phyloP scores from a whole-genome alignment of 768 basidiomycete genomes.

The Amanita exitialis region DNA sequence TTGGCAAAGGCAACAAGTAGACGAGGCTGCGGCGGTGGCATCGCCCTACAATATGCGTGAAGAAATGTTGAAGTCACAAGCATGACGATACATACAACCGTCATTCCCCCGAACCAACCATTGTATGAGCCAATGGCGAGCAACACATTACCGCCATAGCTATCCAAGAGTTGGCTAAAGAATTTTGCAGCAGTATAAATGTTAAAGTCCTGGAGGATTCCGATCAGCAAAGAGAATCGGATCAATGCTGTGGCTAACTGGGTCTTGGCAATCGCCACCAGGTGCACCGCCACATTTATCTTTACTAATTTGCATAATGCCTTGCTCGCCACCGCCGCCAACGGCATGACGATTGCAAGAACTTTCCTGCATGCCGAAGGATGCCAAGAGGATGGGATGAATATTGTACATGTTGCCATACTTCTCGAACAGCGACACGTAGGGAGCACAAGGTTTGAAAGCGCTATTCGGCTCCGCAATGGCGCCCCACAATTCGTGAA shows the following conservation, averaged over 20 bases:
- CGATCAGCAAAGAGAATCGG: background rate
- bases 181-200: constrained; percentile 55
- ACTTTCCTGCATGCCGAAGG: constrained; percentile 85
- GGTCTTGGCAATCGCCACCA: constrained; percentile 33
- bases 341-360: constrained; percentile 54
- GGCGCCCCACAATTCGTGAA: constrained; percentile 35
- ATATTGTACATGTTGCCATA: constrained; percentile 40
- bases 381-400: constrained; percentile 70
- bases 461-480: constrained; percentile 38
- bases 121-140: constrained; percentile 64
- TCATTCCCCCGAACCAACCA: constrained; percentile 56
- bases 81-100: constrained; percentile 29
- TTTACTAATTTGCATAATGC: constrained; percentile 75
- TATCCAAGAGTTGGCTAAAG: constrained; percentile 41
- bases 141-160: constrained; percentile 43
- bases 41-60: constrained; percentile 22
- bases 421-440: constrained; percentile 45
- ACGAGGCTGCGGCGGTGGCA: constrained; percentile 48
- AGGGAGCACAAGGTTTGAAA: constrained; percentile 49
- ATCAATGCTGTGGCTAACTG: constrained; percentile 20
- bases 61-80: background rate
- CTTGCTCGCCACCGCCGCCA: constrained; percentile 77
- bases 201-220: constrained; percentile 49
- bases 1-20: constrained; percentile 59
- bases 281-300: constrained; percentile 67